phyloP scores from a whole-genome alignment of 2,329 filamentous ascomycete species.

The Ceratocystis albifundus region DNA sequence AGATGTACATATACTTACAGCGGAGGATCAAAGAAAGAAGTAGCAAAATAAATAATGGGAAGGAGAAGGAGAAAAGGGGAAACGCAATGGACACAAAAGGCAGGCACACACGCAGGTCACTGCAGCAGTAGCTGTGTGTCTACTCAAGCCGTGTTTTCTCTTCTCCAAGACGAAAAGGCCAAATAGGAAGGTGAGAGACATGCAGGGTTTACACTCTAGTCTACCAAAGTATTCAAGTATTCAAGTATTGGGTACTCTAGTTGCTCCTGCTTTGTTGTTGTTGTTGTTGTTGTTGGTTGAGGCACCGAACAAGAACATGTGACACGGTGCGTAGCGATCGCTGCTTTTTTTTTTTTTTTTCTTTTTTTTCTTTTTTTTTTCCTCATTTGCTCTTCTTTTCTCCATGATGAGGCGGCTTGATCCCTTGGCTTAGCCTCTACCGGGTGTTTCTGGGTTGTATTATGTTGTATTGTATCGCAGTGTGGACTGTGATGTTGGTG shows the following conservation, averaged over 20 bases:
- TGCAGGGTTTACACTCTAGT: neutral
- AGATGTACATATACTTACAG: no score
- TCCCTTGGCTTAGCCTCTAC: neutral
- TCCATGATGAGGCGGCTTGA: neutral
- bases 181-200: neutral
- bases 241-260: neutral
- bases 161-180: neutral
- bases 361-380: neutral
- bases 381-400: neutral
- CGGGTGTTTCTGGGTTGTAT: neutral
- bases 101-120: conserved; percentile 7
- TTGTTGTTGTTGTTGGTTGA: no score
- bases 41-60: neutral
- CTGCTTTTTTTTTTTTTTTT: neutral
- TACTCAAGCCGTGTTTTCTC: neutral
- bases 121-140: neutral
- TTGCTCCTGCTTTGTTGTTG: neutral
- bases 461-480: neutral
- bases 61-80: neutral
- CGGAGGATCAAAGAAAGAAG: neutral
- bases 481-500: neutral
- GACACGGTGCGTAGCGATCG: neutral
- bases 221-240: neutral
- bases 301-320: neutral
- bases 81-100: neutral